A percentile compares a stretch with the other conserved stretches of the same genome.
Evolutionary conservation across 1,139 yeast species (phyloP).

Genomic region (Yamadazyma spencermartinsiae): DNA sequence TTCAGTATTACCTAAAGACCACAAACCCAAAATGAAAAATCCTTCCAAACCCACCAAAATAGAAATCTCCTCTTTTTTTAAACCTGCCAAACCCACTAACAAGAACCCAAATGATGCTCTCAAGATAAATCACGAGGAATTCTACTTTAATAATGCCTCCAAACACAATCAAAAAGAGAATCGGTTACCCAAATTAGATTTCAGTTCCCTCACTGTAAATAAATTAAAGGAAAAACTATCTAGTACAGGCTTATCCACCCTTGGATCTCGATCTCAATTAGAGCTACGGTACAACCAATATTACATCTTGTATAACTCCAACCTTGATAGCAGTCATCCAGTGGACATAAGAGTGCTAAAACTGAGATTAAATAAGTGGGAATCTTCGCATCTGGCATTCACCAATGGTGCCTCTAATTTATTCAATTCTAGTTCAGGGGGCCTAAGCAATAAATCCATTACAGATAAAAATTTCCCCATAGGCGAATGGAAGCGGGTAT

Average conservation of each 20-base stretch:
- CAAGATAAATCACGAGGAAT: conserved; percentile 23
- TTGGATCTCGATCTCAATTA: conserved; percentile 63
- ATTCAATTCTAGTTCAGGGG: conserved; percentile 22
- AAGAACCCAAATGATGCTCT: conserved; percentile 7
- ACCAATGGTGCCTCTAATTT: conserved; percentile 20
- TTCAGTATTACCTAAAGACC: conserved; percentile 8
- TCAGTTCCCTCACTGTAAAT: conserved; percentile 56
- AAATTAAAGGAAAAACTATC: conserved; percentile 63
- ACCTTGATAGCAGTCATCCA: conserved; percentile 75
- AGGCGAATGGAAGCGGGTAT: conserved; percentile 51
- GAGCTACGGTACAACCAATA: conserved; percentile 78
- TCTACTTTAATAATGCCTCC: conserved; percentile 31
- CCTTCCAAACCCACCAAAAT: conserved; percentile 7
- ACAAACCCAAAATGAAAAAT: conserved; percentile 11
- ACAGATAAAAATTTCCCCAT: conserved; percentile 43
- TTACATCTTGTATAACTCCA: conserved; percentile 78
- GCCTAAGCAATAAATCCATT: conserved; percentile 27
- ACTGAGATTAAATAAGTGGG: conserved; percentile 70
- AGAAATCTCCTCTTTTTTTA: conserved; percentile 38
- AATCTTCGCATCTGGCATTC: conserved; percentile 46
- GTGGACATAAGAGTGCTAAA: conserved; percentile 54
- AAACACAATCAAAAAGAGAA: conserved; percentile 27
- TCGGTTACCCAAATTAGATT: conserved; percentile 61
- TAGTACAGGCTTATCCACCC: conserved; percentile 54
- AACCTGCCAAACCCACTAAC: conserved; percentile 10